Evolutionary conservation across 108 stramenopile species (phyloP).

Genomic region (Discostella stelligeroides): DNA sequence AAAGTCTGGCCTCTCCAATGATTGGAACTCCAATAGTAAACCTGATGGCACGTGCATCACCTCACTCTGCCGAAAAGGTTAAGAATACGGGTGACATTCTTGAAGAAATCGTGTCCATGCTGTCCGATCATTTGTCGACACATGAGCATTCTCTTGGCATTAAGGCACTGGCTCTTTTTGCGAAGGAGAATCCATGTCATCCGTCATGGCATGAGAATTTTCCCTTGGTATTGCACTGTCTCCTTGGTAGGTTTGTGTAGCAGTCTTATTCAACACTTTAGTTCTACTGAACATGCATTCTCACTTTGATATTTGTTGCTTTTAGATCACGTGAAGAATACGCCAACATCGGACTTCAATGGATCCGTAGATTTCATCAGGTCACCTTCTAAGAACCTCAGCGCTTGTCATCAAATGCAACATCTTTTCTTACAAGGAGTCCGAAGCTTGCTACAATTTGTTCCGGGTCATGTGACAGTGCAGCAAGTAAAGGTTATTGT

Average conservation of each 20-base stretch:
- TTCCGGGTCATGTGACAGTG: conserved; percentile 31
- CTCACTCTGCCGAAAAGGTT: conserved; percentile 34
- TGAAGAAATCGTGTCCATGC: conserved; percentile 31
- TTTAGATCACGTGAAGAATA: conserved; percentile 27
- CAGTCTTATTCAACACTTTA: neutral
- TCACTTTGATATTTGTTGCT: neutral
- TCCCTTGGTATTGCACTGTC: conserved; percentile 26
- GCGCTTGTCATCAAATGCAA: conserved; percentile 37
- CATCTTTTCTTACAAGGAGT: conserved; percentile 55
- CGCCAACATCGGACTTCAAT: conserved; percentile 17
- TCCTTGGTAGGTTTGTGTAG: conserved; percentile 26
- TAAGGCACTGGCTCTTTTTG: conserved; percentile 37
- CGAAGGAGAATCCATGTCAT: conserved; percentile 35
- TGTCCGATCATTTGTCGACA: conserved; percentile 26
- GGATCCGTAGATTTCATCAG: conserved; percentile 17
- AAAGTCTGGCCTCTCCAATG: conserved; percentile 20
- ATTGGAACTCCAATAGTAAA: conserved; percentile 33
- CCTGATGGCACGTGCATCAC: conserved; percentile 40
- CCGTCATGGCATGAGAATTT: conserved; percentile 43
- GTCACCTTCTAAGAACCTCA: conserved; percentile 45
- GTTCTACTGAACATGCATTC: neutral
- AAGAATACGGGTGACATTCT: conserved; percentile 36
- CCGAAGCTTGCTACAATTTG: conserved; percentile 48
- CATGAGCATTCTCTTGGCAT: conserved; percentile 47
- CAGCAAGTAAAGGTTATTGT: conserved; percentile 38